Conservation (phyloP, 2,329 filamentous ascomycete genomes). For the Penicillium crustosum region DNA sequence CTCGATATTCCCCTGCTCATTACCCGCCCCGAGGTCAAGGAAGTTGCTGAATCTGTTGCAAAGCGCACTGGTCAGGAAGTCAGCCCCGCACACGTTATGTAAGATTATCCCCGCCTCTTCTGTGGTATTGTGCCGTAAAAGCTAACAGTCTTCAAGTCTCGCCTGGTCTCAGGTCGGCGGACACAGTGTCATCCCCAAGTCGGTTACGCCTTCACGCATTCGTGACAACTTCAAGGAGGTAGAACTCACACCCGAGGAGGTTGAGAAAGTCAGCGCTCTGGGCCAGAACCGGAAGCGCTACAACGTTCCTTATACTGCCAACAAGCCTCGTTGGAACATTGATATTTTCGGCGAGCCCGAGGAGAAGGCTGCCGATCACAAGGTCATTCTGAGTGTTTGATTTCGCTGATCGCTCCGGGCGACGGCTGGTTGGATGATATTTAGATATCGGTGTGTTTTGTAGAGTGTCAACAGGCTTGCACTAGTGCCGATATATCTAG, state of each 20-base stretch:
- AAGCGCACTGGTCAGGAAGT: conserved; percentile 37
- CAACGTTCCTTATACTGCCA: conserved; percentile 37
- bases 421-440: not conserved
- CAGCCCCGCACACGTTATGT: conserved; percentile 40
- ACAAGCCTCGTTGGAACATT: conserved; percentile 57
- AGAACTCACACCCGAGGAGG: conserved; percentile 40
- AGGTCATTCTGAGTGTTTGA: conserved; percentile 44
- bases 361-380: conserved; percentile 52
- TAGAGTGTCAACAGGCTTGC: not conserved
- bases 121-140: not conserved
- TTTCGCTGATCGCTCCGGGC: conserved; percentile 9
- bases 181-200: conserved; percentile 46
- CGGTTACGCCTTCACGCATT: conserved; percentile 45
- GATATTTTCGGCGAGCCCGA: conserved; percentile 57
- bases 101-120: conserved; percentile 8
- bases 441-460: not conserved
- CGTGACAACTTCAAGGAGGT: conserved; percentile 46
- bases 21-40: conserved; percentile 61
- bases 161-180: conserved; percentile 44
- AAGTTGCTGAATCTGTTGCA: conserved; percentile 60
- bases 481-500: not conserved
- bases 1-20: conserved; percentile 64
- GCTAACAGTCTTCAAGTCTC: conserved; percentile 27
- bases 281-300: conserved; percentile 38
- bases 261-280: conserved; percentile 36